Evolutionary conservation across 495 filamentous ascomycete genomes (phyloP).

Genomic region (Tuber calosporum): DNA sequence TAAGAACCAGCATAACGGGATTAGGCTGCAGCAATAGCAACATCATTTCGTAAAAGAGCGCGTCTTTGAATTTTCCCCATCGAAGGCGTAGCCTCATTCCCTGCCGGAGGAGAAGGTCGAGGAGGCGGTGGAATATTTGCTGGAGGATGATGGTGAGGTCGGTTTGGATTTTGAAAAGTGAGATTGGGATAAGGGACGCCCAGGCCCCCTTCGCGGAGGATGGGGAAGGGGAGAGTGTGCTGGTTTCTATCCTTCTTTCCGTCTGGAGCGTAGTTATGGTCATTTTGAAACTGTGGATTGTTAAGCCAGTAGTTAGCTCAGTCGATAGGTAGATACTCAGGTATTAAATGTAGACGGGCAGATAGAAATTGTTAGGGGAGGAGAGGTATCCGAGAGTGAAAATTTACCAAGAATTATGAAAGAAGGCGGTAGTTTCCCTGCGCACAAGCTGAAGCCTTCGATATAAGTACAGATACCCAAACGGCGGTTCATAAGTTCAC

Average conservation of each 20-base stretch:
- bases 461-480: too few species aligned
- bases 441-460: too few species aligned
- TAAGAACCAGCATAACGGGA: constrained; percentile 28
- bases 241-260: background rate
- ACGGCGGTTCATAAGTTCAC: too few species aligned
- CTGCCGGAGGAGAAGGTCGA: background rate
- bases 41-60: constrained; percentile 37
- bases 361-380: background rate
- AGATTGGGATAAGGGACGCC: background rate
- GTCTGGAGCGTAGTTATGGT: background rate
- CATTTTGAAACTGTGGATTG: background rate
- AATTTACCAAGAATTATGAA: background rate
- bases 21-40: constrained; percentile 37
- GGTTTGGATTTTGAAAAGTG: background rate
- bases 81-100: background rate
- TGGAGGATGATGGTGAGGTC: background rate
- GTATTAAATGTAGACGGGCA: background rate
- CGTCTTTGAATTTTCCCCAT: constrained; percentile 34
- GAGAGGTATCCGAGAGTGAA: background rate
- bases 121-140: background rate
- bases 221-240: background rate
- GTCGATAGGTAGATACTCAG: background rate
- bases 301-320: background rate
- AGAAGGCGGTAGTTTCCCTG: too few species aligned
- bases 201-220: background rate